Evolutionary conservation across 1,139 yeast genomes (phyloP).

Genomic region (Diutina siamensis): DNA sequence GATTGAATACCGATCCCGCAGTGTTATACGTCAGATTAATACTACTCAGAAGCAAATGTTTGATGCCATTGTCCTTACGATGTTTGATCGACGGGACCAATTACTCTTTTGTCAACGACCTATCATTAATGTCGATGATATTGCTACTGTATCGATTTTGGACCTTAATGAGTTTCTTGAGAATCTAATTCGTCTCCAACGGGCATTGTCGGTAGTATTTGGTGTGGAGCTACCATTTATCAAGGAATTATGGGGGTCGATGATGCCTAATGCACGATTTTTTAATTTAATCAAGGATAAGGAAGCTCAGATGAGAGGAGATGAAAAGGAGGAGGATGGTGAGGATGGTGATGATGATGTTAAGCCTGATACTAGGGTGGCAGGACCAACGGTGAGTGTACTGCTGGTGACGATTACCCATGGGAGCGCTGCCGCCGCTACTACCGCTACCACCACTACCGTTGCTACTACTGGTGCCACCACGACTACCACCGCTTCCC

Average conservation of each 20-base stretch:
- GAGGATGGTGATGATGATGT: slow-evolving; percentile 7
- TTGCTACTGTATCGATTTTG: not conserved
- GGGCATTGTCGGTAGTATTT: slow-evolving; percentile 18
- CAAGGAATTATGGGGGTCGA: slow-evolving; percentile 15
- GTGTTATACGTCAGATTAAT: not conserved
- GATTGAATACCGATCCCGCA: not conserved
- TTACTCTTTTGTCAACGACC: slow-evolving; percentile 1
- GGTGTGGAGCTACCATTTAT: slow-evolving; percentile 22
- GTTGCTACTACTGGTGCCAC: not conserved
- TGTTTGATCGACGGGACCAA: slow-evolving; percentile 4
- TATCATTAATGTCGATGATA: slow-evolving; percentile 2
- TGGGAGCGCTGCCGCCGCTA: not conserved
- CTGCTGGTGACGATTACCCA: not conserved
- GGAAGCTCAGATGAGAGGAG: slow-evolving; percentile 17
- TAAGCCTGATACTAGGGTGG: slow-evolving; percentile 3
- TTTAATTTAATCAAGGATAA: slow-evolving; percentile 26
- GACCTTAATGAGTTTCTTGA: slow-evolving; percentile 29
- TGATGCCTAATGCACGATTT: slow-evolving; percentile 25
- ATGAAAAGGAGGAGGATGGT: slow-evolving; percentile 11
- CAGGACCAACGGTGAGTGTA: not conserved
- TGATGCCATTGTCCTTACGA: not conserved
- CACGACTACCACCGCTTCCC: not conserved
- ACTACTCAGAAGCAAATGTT: not conserved
- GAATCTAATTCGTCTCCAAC: slow-evolving; percentile 25
- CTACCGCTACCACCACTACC: not conserved